Percentiles rank a stretch among this genome's conserved stretches.
Evolutionary conservation across 2,329 filamentous ascomycete species (phyloP).

Genomic region (Allantophomopsis lycopodina): DNA sequence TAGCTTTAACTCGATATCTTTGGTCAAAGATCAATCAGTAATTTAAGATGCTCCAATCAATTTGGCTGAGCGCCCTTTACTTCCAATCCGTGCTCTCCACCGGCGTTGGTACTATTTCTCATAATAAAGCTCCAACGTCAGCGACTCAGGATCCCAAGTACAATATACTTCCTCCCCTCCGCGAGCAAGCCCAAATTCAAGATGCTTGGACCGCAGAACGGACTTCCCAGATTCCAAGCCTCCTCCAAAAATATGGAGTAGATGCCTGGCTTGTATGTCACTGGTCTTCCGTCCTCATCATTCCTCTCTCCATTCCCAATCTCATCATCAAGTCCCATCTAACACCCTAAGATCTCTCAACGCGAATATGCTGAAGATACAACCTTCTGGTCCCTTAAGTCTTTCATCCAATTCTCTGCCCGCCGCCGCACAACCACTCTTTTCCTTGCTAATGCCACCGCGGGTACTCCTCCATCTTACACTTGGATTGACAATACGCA

Average conservation of each 20-base stretch:
- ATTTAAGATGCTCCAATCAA: too few species aligned
- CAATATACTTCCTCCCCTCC: conserved; percentile 25
- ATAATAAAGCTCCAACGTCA: too few species aligned
- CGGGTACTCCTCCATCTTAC: conserved; percentile 18
- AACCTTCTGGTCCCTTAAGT: conserved; percentile 34
- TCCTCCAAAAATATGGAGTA: conserved; percentile 14
- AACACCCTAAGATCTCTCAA: conserved; percentile 27
- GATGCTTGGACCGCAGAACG: conserved; percentile 30
- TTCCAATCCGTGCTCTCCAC: too few species aligned
- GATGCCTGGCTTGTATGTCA: conserved; percentile 11
- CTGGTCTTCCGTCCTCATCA: conserved; percentile 10
- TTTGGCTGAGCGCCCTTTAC: too few species aligned
- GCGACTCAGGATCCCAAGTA: conserved; percentile 11
- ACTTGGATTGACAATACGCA: conserved; percentile 33
- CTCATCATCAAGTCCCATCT: neutral
- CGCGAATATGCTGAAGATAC: conserved; percentile 37
- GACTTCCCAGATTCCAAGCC: conserved; percentile 23
- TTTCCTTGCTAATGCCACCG: conserved; percentile 26
- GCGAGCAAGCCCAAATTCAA: conserved; percentile 27
- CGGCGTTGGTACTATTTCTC: too few species aligned
- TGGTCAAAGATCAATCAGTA: too few species aligned
- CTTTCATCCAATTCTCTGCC: conserved; percentile 30
- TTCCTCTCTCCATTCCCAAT: neutral
- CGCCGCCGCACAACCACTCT: conserved; percentile 34
- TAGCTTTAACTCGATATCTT: too few species aligned